These are phyloP conservation scores for Phytophthora melonis DNA, from an alignment of 352 stramenopile genomes.

Conservation along the genomic window DNA sequence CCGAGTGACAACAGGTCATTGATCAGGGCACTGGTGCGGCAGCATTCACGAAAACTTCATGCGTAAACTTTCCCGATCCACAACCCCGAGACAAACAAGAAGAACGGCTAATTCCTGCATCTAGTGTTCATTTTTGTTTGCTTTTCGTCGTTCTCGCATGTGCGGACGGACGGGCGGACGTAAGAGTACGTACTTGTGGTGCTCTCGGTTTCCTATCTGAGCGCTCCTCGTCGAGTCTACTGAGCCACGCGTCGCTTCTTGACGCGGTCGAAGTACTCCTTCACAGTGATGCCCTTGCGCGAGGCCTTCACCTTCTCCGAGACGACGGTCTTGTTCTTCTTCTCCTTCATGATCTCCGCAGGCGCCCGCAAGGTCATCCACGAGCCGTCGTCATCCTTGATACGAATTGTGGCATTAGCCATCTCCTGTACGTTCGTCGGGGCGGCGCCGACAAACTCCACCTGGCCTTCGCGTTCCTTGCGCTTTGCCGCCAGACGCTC, in stretches of 20 bases:
- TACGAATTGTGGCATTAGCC: slow-evolving; percentile 79
- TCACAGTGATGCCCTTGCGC: slow-evolving; percentile 83
- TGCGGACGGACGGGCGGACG: neutral
- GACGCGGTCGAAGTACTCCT: slow-evolving; percentile 90
- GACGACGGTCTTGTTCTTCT: slow-evolving; percentile 68
- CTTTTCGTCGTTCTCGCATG: neutral
- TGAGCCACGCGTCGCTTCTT: slow-evolving; percentile 76
- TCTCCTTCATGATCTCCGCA: slow-evolving; percentile 82
- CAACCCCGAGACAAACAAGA: too few species aligned
- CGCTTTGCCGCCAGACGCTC: slow-evolving; percentile 57
- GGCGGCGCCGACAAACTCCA: slow-evolving; percentile 72
- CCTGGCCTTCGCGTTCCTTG: slow-evolving; percentile 51
- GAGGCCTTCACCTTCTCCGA: slow-evolving; percentile 73
- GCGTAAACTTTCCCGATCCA: too few species aligned
- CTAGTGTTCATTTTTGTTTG: too few species aligned
- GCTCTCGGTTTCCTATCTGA: slow-evolving; percentile 7
- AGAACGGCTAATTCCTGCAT: too few species aligned
- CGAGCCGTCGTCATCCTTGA: slow-evolving; percentile 86
- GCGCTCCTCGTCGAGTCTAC: slow-evolving; percentile 30
- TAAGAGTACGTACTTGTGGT: neutral
- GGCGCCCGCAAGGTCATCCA: slow-evolving; percentile 86
- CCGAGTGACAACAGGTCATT: too few species aligned
- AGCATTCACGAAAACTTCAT: too few species aligned
- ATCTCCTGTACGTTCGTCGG: slow-evolving; percentile 76
- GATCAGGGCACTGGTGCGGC: too few species aligned